Base-by-base conservation (phyloP, 139 green algal species). In the Volvox reticuliferus region DNA sequence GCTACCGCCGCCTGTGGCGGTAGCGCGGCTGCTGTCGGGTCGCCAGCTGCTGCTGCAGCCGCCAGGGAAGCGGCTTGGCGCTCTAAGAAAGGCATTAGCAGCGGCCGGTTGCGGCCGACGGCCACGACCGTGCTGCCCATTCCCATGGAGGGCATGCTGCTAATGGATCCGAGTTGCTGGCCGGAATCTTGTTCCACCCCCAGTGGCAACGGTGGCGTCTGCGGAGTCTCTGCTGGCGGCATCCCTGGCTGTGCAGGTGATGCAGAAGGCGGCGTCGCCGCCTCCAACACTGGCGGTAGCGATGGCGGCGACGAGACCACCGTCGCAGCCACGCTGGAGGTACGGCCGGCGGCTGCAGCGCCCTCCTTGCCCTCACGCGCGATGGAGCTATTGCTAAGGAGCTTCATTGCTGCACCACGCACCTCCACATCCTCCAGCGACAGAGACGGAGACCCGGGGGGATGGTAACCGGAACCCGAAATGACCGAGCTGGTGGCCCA, bases 81-180 rank as follows among this genome's bases (percentile, higher is more conserved):
- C 61, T 87, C 81, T 21, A 76, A 22, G 30, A 87, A 87, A 5
- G 81, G 81, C n/a, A 44, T 71, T 0, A 87, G 20, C n/a, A 87
- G 0, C n/a, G 81, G 55, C 61, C 81, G 32, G 30, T 32, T 79
- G 73, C 75, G 75, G 1, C 32, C 75, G 6, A 55, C 32, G n/a
- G 75, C 33, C 32, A 55, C 75, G 32, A 35, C 16, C 1, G 32
- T 28, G 75, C 18, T 24, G 30, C 75, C 75, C 75, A 81, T 55
- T 17, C 30, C 75, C 75, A 81, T 81, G 18, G 75, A 81, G 18
- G 75, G 75, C 21, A 81, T 30, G 30, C 75, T 81, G 75, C 75
- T 81, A 14, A 22, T 79, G 73, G 75, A 21, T 28, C 21, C 12
- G 32, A 17, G 30, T 17, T 55, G 32, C 26, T 33, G 32, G 1